Conservation (phyloP, 2,329 filamentous ascomycete genomes). For the Hortaea sp. region DNA sequence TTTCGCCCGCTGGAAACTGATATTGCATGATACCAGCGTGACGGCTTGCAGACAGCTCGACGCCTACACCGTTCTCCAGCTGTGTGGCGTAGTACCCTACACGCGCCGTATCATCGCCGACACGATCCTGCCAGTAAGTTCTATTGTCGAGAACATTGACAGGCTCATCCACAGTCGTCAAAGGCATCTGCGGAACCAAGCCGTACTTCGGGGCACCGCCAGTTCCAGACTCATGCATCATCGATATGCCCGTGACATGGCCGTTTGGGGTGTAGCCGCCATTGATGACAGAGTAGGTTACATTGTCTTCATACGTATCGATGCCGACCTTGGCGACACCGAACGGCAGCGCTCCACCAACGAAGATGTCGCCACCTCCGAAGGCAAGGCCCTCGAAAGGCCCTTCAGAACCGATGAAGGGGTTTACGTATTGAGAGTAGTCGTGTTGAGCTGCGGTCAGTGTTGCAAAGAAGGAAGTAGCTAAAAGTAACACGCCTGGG, state of each 20-base stretch:
- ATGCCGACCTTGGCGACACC: conserved; percentile 36
- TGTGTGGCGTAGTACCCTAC: conserved; percentile 53
- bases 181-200: conserved; percentile 44
- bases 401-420: conserved; percentile 41
- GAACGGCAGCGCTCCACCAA: conserved; percentile 32
- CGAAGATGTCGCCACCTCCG: conserved; percentile 35
- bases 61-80: conserved; percentile 45
- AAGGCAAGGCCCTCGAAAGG: conserved; percentile 35
- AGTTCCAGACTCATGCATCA: conserved; percentile 58
- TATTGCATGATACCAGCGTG: conserved; percentile 54
- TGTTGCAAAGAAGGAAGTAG: neutral
- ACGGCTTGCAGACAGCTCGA: conserved; percentile 47
- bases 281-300: conserved; percentile 29
- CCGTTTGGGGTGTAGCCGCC: conserved; percentile 30
- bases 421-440: conserved; percentile 38
- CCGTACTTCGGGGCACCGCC: conserved; percentile 63
- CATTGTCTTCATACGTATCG: conserved; percentile 27
- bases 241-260: conserved; percentile 26
- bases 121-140: conserved; percentile 29
- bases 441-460: conserved; percentile 16
- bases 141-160: conserved; percentile 31
- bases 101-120: conserved; percentile 33
- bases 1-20: conserved; percentile 40
- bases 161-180: conserved; percentile 31
- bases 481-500: neutral